phyloP scores from a whole-genome alignment of 257 asterid genomes.

The Jacaranda mimosifolia region DNA sequence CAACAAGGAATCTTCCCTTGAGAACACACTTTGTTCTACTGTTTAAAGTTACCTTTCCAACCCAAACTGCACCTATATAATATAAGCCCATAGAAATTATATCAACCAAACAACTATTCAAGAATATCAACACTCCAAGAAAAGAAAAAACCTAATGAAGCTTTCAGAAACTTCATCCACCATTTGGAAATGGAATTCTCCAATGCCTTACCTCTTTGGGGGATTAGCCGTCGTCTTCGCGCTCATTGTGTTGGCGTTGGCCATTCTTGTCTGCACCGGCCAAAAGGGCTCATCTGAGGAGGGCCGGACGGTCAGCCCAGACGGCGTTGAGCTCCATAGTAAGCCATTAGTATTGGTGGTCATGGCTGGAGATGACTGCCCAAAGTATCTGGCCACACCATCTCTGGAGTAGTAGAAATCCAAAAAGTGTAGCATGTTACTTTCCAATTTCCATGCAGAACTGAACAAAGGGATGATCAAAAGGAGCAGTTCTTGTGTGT shows the following conservation, averaged over 20 bases:
- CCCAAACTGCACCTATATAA: conserved; percentile 20
- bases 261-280: conserved; percentile 41
- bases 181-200: conserved; percentile 5
- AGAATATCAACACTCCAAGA: background rate
- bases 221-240: conserved; percentile 46
- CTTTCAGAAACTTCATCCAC: conserved; percentile 4
- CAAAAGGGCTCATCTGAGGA: conserved; percentile 30
- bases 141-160: background rate
- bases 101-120: background rate
- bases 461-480: too few species aligned
- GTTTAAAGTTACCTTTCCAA: background rate
- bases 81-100: background rate
- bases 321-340: conserved; percentile 16
- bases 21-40: conserved; percentile 14
- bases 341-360: conserved; percentile 31
- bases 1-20: conserved; percentile 34
- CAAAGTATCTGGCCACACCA: conserved; percentile 45
- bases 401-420: background rate
- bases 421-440: too few species aligned
- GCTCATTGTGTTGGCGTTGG: conserved; percentile 40
- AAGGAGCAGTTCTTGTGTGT: too few species aligned
- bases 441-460: background rate
- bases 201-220: conserved; percentile 36
- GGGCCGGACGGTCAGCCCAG: background rate
- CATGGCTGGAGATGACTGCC: conserved; percentile 50